A percentile compares a stretch with the other conserved stretches of the same genome.
Evolutionary conservation across 1,284 basidiomycete species (phyloP).

Genomic region (Naganishia liquefaciens): DNA sequence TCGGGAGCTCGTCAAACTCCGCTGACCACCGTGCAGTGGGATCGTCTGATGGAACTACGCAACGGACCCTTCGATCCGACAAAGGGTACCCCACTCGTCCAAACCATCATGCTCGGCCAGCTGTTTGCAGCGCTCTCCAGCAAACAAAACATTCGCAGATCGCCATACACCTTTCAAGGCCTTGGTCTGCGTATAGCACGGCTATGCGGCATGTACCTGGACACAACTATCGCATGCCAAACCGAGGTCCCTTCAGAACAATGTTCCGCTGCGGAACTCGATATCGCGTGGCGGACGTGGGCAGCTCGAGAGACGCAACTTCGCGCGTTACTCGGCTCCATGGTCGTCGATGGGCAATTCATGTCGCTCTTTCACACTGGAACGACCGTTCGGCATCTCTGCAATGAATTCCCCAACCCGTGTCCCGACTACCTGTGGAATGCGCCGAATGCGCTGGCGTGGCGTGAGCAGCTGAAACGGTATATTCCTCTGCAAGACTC

Average conservation of each 20-base stretch:
- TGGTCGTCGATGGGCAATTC: constrained; percentile 32
- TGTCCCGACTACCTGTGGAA: constrained; percentile 24
- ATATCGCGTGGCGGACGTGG: constrained; percentile 30
- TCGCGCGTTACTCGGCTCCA: constrained; percentile 28
- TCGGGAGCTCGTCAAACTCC: neutral
- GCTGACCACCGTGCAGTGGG: constrained; percentile 26
- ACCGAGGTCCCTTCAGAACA: constrained; percentile 16
- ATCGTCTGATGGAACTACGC: constrained; percentile 31
- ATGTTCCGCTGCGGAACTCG: constrained; percentile 26
- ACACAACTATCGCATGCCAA: constrained; percentile 16
- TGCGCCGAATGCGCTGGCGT: constrained; percentile 25
- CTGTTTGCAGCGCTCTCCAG: constrained; percentile 28
- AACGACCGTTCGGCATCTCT: constrained; percentile 30
- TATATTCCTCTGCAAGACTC: neutral
- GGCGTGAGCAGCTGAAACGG: constrained; percentile 17
- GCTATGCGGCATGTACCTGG: constrained; percentile 21
- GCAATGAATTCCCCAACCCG: constrained; percentile 25
- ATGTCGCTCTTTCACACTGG: constrained; percentile 27
- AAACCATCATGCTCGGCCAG: constrained; percentile 32
- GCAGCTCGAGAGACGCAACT: constrained; percentile 30
- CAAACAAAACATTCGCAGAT: constrained; percentile 21
- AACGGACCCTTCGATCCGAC: constrained; percentile 28
- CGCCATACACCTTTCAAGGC: constrained; percentile 31
- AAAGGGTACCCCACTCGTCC: constrained; percentile 27
- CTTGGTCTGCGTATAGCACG: constrained; percentile 28